Evolutionary conservation across 345 rosid genomes (phyloP).

Genomic region (Angophora floribunda): DNA sequence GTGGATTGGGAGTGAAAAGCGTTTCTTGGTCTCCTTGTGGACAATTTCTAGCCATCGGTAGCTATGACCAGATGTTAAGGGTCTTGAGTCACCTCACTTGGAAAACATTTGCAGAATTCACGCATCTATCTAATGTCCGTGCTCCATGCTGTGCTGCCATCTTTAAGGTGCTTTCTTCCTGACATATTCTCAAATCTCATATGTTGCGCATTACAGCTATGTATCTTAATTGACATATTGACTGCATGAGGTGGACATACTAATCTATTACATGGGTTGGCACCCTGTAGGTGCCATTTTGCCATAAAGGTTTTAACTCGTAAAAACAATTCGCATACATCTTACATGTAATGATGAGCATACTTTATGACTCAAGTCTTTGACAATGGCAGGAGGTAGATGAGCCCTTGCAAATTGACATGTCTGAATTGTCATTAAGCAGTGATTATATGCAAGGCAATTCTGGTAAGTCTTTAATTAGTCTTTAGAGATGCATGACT

Average conservation of each 20-base stretch:
- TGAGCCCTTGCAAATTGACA: conserved; percentile 74
- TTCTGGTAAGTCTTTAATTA: conserved; percentile 36
- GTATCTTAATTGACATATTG: not conserved
- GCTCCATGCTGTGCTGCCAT: conserved; percentile 85
- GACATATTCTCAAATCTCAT: not conserved
- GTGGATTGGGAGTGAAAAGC: conserved; percentile 91
- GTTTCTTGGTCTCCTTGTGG: conserved; percentile 98
- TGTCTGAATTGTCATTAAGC: conserved; percentile 65
- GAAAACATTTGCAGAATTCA: conserved; percentile 96
- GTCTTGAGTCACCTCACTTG: conserved; percentile 84
- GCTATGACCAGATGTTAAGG: conserved; percentile 94
- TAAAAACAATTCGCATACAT: not conserved
- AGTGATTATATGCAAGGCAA: conserved; percentile 66
- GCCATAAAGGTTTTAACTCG: not conserved
- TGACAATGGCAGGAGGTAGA: conserved; percentile 62
- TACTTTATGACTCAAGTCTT: not conserved
- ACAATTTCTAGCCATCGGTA: conserved; percentile 90
- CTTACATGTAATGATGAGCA: not conserved
- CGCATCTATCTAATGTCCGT: conserved; percentile 78
- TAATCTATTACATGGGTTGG: not conserved
- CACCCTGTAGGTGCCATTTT: not conserved
- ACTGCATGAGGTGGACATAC: not conserved
- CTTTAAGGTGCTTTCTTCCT: conserved; percentile 47
- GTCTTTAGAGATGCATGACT: not conserved
- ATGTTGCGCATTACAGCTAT: not conserved